Evolutionary conservation across 192 early-diverging fungal genomes (phyloP).

Genomic region (Backusella westeae): DNA sequence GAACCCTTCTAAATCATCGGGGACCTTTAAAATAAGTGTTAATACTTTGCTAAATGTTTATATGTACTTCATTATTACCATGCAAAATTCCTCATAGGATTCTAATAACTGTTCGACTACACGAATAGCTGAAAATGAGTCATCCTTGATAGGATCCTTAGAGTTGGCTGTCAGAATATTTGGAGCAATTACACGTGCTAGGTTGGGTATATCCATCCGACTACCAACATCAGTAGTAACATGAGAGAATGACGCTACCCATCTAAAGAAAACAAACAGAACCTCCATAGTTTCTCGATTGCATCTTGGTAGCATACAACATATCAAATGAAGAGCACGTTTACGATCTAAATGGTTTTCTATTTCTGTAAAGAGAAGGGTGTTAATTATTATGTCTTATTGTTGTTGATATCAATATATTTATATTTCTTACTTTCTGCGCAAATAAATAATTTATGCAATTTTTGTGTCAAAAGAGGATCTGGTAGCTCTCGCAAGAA

Average conservation of each 20-base stretch:
- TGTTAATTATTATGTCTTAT: not conserved
- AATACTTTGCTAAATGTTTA: conserved; percentile 6
- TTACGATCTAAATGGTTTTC: conserved; percentile 50
- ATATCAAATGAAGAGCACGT: conserved; percentile 75
- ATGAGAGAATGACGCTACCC: conserved; percentile 79
- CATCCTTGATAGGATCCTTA: conserved; percentile 77
- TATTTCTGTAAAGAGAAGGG: conserved; percentile 39
- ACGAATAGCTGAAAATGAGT: conserved; percentile 67
- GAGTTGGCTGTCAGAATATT: conserved; percentile 87
- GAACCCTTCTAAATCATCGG: conserved; percentile 27
- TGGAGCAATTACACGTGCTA: conserved; percentile 93
- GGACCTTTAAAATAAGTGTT: conserved; percentile 15
- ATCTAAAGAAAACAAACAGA: conserved; percentile 81
- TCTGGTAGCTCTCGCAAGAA: conserved; percentile 96
- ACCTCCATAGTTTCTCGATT: conserved; percentile 94
- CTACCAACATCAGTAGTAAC: conserved; percentile 73
- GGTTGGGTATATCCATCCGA: conserved; percentile 90
- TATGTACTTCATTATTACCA: conserved; percentile 37
- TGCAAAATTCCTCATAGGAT: conserved; percentile 64
- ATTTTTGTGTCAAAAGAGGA: conserved; percentile 86
- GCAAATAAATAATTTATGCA: conserved; percentile 82
- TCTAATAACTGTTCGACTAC: conserved; percentile 67
- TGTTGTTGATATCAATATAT: not conserved
- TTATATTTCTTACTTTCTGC: conserved; percentile 56
- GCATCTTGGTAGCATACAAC: conserved; percentile 82